Percentiles rank a stretch among this genome's conserved stretches.
These are phyloP conservation scores for Garcia nutans DNA, from an alignment of 345 rosid species.

Conservation along the genomic window DNA sequence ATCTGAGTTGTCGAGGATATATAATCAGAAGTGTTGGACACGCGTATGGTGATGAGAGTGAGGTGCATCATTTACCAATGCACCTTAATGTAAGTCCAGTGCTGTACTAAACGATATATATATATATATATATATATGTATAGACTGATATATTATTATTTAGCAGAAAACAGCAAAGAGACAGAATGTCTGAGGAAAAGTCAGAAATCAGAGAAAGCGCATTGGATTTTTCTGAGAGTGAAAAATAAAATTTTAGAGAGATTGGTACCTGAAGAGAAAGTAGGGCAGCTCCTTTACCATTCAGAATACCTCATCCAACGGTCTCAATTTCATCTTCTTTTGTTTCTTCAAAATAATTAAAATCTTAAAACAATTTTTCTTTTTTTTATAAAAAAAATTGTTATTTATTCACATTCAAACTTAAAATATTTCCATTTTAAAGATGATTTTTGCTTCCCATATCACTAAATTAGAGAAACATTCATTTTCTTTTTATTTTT, in stretches of 20 bases:
- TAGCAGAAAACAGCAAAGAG: conserved; percentile 21
- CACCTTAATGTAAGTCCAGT: not conserved
- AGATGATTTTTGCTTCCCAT: too few species aligned
- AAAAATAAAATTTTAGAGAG: not conserved
- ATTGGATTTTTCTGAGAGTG: not conserved
- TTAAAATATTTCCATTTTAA: too few species aligned
- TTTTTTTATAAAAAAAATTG: too few species aligned
- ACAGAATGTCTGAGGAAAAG: conserved; percentile 40
- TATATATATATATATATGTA: too few species aligned
- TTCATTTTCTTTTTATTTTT: too few species aligned
- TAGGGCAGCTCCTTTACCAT: conserved; percentile 22
- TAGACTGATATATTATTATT: not conserved
- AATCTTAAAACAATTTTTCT: too few species aligned
- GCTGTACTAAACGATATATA: not conserved
- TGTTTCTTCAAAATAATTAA: not conserved
- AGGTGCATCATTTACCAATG: conserved; percentile 10
- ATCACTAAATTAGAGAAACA: too few species aligned
- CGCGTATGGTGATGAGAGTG: conserved; percentile 17
- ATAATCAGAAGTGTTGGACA: not conserved
- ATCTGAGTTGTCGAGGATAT: conserved; percentile 12
- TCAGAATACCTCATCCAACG: conserved; percentile 22
- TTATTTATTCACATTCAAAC: too few species aligned
- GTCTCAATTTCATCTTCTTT: conserved; percentile 12
- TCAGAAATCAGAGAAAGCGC: conserved; percentile 17
- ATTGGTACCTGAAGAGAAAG: conserved; percentile 24